Base-by-base conservation (phyloP, 352 stramenopile genomes). In the Poterioochromonas sp. region DNA sequence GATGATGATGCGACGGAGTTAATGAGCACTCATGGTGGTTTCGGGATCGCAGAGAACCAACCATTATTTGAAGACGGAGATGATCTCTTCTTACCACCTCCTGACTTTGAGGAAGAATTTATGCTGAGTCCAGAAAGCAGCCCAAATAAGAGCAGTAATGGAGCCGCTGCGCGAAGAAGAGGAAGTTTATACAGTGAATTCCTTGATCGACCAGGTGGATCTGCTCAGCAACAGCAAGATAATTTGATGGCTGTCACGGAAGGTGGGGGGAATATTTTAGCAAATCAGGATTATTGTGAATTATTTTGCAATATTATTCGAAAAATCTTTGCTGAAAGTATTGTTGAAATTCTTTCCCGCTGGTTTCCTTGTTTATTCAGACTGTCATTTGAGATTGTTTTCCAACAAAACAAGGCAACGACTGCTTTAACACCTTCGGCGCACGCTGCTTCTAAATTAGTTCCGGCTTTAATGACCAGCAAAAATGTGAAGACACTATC, bases 291-390 rank as follows among this genome's bases (percentile, higher is more conserved):
- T 29, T 73, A 73, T 32, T 11, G 63, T 44, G 34, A 43, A 3
- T 29, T 73, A n/a, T 29, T 73, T 32, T 73, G 63, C 63, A n/a
- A 8, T 29, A 51, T 47, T 8, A 29, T 73, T 3, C 63, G 63
- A 8, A 26, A 32, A 5, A 73, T 29, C 35, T 47, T 32, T 49
- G 63, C 63, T 15, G 8, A 47, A 29, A 43, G 35, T 47, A 8
- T 73, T 12, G 35, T 73, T 43, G 63, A 73, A n/a, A 8, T 73
- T 29, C 8, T 40, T 15, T 15, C 15, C 8, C 15, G 3, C 11
- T 73, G 63, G 63, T 47, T 73, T 73, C 63, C 63, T 32, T 20
- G 22, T 49, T 5, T 73, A 12, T 47, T 35, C 40, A 15, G 63
- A 22, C 12, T 73, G 5, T 5, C 40, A 43, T 68, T 32, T 68